Evolutionary conservation across 805 yeast species (phyloP).

Genomic region (Jamesozyma spencerorum): DNA sequence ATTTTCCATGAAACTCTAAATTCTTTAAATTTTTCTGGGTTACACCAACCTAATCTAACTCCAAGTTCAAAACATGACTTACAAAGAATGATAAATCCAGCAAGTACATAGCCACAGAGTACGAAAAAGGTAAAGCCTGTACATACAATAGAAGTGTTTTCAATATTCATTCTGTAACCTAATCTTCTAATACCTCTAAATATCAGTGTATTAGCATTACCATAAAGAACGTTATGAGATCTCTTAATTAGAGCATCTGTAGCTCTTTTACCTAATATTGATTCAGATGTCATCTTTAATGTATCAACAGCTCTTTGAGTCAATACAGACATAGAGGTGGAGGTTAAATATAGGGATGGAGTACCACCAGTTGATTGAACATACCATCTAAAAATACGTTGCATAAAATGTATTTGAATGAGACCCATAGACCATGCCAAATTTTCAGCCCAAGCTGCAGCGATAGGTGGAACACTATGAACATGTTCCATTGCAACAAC

Average conservation of each 20-base stretch:
- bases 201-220: conserved; percentile 52
- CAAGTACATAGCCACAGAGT: conserved; percentile 63
- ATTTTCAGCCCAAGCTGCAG: conserved; percentile 85
- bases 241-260: conserved; percentile 29
- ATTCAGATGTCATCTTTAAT: too few relatives aligned
- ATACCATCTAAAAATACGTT: conserved; percentile 74
- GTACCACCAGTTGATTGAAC: conserved; percentile 83
- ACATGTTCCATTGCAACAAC: conserved; percentile 79
- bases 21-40: conserved; percentile 37
- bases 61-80: conserved; percentile 43
- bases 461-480: conserved; percentile 83
- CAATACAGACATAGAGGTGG: conserved; percentile 55
- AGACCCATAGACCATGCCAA: conserved; percentile 94
- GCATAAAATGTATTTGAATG: conserved; percentile 73
- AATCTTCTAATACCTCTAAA: conserved; percentile 79
- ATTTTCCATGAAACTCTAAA: conserved; percentile 48
- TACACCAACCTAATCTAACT: conserved; percentile 41
- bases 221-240: conserved; percentile 33
- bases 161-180: conserved; percentile 66
- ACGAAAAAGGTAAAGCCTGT: conserved; percentile 85
- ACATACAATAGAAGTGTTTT: conserved; percentile 70
- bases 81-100: conserved; percentile 47
- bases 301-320: conserved; percentile 43
- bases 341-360: conserved; percentile 59
- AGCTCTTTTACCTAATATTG: neutral